These are phyloP conservation scores for Leucosporidium yakuticum DNA, from an alignment of 768 basidiomycete genomes.

Conservation along the genomic window DNA sequence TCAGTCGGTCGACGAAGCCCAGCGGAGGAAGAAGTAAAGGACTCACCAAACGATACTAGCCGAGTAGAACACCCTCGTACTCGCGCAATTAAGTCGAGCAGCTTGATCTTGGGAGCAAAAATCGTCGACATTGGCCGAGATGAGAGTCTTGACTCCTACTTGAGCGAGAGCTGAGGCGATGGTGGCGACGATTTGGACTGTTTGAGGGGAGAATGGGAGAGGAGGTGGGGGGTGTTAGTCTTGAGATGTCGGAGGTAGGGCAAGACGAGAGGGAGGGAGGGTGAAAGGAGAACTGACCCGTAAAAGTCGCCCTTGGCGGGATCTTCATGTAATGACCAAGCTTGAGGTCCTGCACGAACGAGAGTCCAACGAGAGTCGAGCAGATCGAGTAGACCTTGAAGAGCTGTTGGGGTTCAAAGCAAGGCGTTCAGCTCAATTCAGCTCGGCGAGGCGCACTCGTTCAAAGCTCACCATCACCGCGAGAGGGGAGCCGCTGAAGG, in stretches of 20 bases:
- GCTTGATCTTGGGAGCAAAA: conserved; percentile 44
- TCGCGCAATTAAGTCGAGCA: conserved; percentile 58
- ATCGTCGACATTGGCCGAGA: conserved; percentile 45
- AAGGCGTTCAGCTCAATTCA: background rate
- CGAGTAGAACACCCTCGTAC: conserved; percentile 79
- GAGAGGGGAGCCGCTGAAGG: conserved; percentile 75
- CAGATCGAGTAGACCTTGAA: conserved; percentile 86
- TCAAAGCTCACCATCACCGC: conserved; percentile 63
- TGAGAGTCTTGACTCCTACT: conserved; percentile 45
- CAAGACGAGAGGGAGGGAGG: too few species aligned
- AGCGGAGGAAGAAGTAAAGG: background rate
- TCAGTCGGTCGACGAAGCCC: background rate
- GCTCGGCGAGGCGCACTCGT: background rate
- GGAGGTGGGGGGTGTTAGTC: too few species aligned
- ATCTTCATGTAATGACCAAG: conserved; percentile 92
- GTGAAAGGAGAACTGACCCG: conserved; percentile 42
- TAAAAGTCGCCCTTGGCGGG: conserved; percentile 80
- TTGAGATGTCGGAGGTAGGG: too few species aligned
- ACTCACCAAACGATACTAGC: conserved; percentile 84
- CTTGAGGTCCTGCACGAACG: conserved; percentile 81
- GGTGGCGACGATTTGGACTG: conserved; percentile 43
- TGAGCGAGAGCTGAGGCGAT: conserved; percentile 44
- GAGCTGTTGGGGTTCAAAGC: conserved; percentile 40
- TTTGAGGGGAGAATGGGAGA: too few species aligned
- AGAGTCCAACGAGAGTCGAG: conserved; percentile 63